phyloP scores from a whole-genome alignment of 208 protist genomes.

The Crithidia expoeki region DNA sequence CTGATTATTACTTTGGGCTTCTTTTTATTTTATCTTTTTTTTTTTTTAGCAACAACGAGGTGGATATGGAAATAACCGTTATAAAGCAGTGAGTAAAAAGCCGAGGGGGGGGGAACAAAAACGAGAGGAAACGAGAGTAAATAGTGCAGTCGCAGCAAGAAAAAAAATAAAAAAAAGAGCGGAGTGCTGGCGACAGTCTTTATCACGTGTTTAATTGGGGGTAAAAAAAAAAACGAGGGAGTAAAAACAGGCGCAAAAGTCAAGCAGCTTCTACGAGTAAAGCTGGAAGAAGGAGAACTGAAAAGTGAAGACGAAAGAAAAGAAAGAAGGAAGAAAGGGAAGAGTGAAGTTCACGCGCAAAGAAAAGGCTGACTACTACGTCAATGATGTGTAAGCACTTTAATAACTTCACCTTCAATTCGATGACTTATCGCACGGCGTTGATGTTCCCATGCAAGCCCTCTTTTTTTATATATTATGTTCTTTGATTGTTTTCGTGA shows the following conservation, averaged over 20 bases:
- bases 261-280: background rate
- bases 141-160: background rate
- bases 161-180: background rate
- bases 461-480: background rate
- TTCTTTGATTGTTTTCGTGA: background rate
- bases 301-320: constrained; percentile 16
- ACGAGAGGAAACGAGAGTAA: constrained; percentile 1
- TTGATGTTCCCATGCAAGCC: background rate
- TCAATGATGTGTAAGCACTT: background rate
- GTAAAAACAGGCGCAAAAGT: background rate
- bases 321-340: constrained; percentile 12
- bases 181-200: background rate
- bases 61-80: background rate
- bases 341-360: background rate
- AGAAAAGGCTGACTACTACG: background rate
- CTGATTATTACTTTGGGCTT: constrained; percentile 11
- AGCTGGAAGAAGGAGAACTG: background rate
- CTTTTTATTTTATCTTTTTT: constrained; percentile 11
- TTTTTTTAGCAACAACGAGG: constrained; percentile 1
- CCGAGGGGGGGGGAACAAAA: background rate
- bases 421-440: constrained; percentile 6
- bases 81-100: constrained; percentile 8
- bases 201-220: background rate
- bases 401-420: background rate
- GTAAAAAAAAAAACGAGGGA: constrained; percentile 7